phyloP scores from a whole-genome alignment of 1,284 basidiomycete species.

The Pascua guehoae region DNA sequence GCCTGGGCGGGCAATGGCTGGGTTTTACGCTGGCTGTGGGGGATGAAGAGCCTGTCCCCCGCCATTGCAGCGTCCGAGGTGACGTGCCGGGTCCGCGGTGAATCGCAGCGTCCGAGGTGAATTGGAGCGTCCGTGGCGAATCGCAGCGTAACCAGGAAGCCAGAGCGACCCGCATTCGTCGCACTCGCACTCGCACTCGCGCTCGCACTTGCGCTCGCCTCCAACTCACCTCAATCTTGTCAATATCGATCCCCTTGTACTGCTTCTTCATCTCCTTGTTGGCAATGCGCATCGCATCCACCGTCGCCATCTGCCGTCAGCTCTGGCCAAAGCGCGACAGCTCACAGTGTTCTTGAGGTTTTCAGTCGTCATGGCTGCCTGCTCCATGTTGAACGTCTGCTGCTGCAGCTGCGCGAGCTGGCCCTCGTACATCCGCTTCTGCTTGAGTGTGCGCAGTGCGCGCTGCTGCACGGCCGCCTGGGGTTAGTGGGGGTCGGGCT shows the following conservation, averaged over 20 bases:
- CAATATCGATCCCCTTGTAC: slow-evolving; percentile 95
- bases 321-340: too few relatives aligned
- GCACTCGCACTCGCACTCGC: neutral
- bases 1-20: too few relatives aligned
- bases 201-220: neutral
- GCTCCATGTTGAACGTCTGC: slow-evolving; percentile 99
- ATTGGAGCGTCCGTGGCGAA: neutral
- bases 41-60: neutral
- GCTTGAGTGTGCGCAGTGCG: slow-evolving; percentile 89
- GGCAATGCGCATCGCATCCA: slow-evolving; percentile 95
- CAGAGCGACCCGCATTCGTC: too few relatives aligned
- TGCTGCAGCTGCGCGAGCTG: slow-evolving; percentile 89
- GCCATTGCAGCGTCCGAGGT: too few relatives aligned
- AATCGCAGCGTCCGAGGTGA: too few relatives aligned
- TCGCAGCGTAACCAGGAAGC: too few relatives aligned
- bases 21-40: neutral
- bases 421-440: slow-evolving; percentile 89
- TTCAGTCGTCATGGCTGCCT: slow-evolving; percentile 89
- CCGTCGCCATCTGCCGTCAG: slow-evolving; percentile 75
- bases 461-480: slow-evolving; percentile 90
- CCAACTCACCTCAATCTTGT: slow-evolving; percentile 92
- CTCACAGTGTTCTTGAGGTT: slow-evolving; percentile 81
- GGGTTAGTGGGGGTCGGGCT: neutral
- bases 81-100: too few relatives aligned
- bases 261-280: slow-evolving; percentile 97